Base-by-base conservation (phyloP, 75 land plant genomes). In the Sequoiadendron giganteum region DNA sequence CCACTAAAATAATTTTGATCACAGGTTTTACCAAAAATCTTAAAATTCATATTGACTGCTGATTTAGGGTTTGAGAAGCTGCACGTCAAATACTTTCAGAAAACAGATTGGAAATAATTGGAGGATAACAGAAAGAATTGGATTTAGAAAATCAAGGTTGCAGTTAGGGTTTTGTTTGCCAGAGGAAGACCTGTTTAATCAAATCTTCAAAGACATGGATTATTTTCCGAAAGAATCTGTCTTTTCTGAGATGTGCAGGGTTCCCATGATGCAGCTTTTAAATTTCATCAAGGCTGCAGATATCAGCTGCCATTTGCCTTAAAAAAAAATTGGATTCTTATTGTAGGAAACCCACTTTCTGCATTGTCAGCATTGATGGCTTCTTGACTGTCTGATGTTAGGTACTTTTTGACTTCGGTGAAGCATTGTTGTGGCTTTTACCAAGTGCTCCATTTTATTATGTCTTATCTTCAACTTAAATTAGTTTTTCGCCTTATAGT, bases 311-410 rank as follows among this genome's bases (percentile, higher is more conserved):
- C 85, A 93, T 73, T 91, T 94, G 5, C 86, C 96, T 0, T 10
- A n/a, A 96, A 97, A 88, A 96, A 93, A 93, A 86, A 95, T 42
- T 96, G 93, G 83, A 91, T 95, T 6, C 89, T 96, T 49, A 10
- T 9, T 49, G 52, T 9, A 49, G 52, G 52, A 49, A 49, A 9
- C 52, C 10, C 52, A 49, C 52, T 49, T 10, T 49, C 52, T 9
- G 52, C 52, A 49, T 49, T 49, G 52, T 49, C 10, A 49, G 52
- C 52, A 9, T 49, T 49, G 52, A 10, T 49, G 52, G 13, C 52
- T 49, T 10, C 0, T 49, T 49, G 52, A 49, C 10, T 49, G 52
- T 49, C 1, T 49, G 52, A 49, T 49, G 52, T 9, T 49, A 49
- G 52, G 52, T 9, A 0, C 13, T 49, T 49, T 49, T 49, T 49